A percentile compares a stretch with the other conserved stretches of the same genome.
These are phyloP conservation scores for Chaetomium sp. DNA, from an alignment of 2,329 filamentous ascomycete genomes.

Conservation along the genomic window DNA sequence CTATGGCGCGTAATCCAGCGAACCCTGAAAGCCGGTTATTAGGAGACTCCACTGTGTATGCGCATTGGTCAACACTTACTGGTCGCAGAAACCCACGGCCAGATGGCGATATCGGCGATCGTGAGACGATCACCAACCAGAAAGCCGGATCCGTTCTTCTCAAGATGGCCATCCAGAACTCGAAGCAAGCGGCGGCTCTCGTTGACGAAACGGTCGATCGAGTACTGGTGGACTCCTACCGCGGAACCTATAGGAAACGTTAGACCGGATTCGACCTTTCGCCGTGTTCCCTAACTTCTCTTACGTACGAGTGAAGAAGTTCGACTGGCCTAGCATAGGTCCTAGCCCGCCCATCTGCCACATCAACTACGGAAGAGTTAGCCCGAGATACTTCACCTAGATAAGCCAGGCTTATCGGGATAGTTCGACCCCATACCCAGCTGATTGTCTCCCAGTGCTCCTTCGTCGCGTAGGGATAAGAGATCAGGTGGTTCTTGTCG, in stretches of 20 bases:
- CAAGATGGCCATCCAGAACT: constrained; percentile 10
- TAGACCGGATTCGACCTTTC: not conserved
- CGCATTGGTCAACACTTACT: not conserved
- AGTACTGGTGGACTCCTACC: constrained; percentile 3
- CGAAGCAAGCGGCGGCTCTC: constrained; percentile 19
- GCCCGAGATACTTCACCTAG: not conserved
- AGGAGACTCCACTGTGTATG: not conserved
- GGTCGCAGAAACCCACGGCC: constrained; percentile 6
- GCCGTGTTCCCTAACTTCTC: too few species aligned
- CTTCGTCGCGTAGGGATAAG: constrained; percentile 40
- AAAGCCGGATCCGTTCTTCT: constrained; percentile 6
- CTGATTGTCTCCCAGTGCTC: constrained; percentile 72
- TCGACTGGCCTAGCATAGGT: constrained; percentile 79
- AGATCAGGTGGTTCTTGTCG: constrained; percentile 46
- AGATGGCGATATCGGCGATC: constrained; percentile 23
- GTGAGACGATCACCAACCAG: constrained; percentile 22
- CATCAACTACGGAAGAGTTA: constrained; percentile 49
- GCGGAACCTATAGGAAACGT: constrained; percentile 3
- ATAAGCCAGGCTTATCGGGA: not conserved
- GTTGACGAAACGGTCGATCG: constrained; percentile 8
- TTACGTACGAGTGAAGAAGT: constrained; percentile 69
- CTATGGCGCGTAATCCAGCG: constrained; percentile 1
- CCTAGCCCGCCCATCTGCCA: constrained; percentile 80
- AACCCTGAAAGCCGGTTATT: not conserved
- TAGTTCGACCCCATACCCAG: constrained; percentile 55